Conservation (phyloP, 257 asterid species). For the Scutellaria baicalensis region DNA sequence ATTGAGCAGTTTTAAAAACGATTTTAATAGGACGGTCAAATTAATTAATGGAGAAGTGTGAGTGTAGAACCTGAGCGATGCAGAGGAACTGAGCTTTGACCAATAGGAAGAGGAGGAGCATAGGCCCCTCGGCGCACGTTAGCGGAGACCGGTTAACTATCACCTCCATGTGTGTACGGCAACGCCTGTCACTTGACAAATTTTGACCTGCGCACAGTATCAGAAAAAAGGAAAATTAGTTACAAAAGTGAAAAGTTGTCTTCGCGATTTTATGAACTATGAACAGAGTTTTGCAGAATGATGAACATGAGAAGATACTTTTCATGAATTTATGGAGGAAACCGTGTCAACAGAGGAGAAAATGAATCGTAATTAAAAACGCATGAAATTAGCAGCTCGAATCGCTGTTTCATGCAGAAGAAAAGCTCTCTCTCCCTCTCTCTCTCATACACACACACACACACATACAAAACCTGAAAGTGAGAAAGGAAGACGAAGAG, state of each 20-base stretch:
- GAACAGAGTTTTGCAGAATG: not conserved
- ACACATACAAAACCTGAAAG: not conserved
- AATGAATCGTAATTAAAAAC: not conserved
- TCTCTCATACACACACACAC: not conserved
- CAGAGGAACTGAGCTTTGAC: constrained; percentile 34
- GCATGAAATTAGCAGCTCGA: not conserved
- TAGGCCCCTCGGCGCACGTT: constrained; percentile 44
- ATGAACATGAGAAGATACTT: not conserved
- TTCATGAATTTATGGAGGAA: too few relatives aligned
- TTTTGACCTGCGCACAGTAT: constrained; percentile 23
- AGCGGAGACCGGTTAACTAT: constrained; percentile 34
- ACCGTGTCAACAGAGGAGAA: too few relatives aligned
- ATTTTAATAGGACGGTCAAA: not conserved
- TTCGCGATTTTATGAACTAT: not conserved
- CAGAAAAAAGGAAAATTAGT: not conserved
- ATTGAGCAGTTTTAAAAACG: too few relatives aligned
- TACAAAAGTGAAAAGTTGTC: not conserved
- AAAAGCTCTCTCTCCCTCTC: too few relatives aligned
- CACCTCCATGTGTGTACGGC: constrained; percentile 42
- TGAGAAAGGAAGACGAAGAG: not conserved
- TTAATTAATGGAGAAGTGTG: not conserved
- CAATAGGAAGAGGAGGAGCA: constrained; percentile 10
- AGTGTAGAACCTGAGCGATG: constrained; percentile 16
- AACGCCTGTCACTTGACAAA: constrained; percentile 1
- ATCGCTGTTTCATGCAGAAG: not conserved